Percentiles rank a stretch among this genome's conserved stretches.
These are phyloP conservation scores for Clitoria ternatea DNA, from an alignment of 306 rosid species.

Conservation along the genomic window DNA sequence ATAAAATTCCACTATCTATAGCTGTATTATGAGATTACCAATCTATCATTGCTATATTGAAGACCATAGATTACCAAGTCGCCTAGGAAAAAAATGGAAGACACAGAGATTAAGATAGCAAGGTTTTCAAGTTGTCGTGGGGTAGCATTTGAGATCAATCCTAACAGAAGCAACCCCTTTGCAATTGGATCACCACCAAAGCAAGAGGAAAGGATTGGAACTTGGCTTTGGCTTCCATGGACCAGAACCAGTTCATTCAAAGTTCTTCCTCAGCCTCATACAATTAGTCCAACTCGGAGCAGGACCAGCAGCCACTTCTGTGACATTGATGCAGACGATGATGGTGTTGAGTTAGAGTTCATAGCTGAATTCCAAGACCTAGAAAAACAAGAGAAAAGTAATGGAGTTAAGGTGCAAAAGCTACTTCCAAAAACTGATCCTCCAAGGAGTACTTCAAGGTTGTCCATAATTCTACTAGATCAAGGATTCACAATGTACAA, in stretches of 20 bases:
- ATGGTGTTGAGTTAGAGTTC: conserved; percentile 25
- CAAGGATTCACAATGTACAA: conserved; percentile 71
- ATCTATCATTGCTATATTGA: not conserved
- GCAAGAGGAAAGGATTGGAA: conserved; percentile 6
- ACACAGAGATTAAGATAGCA: conserved; percentile 29
- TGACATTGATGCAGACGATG: conserved; percentile 32
- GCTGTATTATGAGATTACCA: conserved; percentile 12
- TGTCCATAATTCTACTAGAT: conserved; percentile 53
- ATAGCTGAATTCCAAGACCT: conserved; percentile 10
- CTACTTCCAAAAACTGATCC: conserved; percentile 6
- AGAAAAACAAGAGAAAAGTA: conserved; percentile 18
- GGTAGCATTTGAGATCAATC: conserved; percentile 47
- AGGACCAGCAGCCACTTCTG: conserved; percentile 45
- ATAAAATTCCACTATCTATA: conserved; percentile 11
- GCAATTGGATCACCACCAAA: conserved; percentile 33
- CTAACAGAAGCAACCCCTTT: conserved; percentile 33
- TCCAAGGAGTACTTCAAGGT: conserved; percentile 26
- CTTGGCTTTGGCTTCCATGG: conserved; percentile 49
- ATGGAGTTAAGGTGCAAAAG: conserved; percentile 15
- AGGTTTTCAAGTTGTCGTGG: conserved; percentile 53
- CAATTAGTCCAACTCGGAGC: conserved; percentile 32
- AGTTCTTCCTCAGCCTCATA: conserved; percentile 9
- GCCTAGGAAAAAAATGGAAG: conserved; percentile 28
- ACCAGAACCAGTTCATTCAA: conserved; percentile 31
- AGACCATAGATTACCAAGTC: not conserved